Base-by-base conservation (phyloP, 1,139 yeast species). In the Candida sp. region DNA sequence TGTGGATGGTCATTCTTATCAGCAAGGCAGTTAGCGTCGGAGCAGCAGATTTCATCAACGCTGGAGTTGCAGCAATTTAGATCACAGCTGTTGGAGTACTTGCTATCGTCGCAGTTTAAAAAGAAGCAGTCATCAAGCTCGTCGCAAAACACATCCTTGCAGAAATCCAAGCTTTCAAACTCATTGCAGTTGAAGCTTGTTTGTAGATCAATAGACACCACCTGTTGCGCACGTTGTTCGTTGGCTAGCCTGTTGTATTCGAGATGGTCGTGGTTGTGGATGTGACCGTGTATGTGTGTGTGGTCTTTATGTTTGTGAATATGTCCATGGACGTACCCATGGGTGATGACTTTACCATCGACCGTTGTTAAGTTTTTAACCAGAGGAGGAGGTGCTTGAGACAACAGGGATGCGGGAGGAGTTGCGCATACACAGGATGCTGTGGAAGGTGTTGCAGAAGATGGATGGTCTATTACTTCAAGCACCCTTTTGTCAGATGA, bases 281-380 rank as follows among this genome's bases (percentile, higher is more conserved):
- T 81, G 62, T 85, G 90, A 3, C 90, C 90, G 61, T 85, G 90
- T 25, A 85, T 84, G 57, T 84, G 86, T 7, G 88, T 83, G 60
- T 85, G 83, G 59, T 83, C 83, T 54, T 78, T 75, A 61, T 83
- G 87, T 59, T 80, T 83, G 64, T 85, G 90, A 33, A 85, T 84
- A 60, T 85, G 90, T 1, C 90, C 90, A 66, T 85, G 90, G 17
- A 85, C 86, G 44, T 81, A 76, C 12, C 88, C 88, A 56, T 81
- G 82, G 17, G 77, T 71, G 30, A 56, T 38, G 6, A 54, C 34
- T n/a, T 42, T 46, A 12, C 46, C 46, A 34, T 53, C 51, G n/a
- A 42, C 26, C 12, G 26, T 40, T 28, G 33, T 12, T 9, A 45
- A 43, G 12, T 41, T 47, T 9, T 43, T 48, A 23, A 48, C 23